phyloP scores from a whole-genome alignment of 2,329 filamentous ascomycete species.

The Torrubiella hemipterigena region DNA sequence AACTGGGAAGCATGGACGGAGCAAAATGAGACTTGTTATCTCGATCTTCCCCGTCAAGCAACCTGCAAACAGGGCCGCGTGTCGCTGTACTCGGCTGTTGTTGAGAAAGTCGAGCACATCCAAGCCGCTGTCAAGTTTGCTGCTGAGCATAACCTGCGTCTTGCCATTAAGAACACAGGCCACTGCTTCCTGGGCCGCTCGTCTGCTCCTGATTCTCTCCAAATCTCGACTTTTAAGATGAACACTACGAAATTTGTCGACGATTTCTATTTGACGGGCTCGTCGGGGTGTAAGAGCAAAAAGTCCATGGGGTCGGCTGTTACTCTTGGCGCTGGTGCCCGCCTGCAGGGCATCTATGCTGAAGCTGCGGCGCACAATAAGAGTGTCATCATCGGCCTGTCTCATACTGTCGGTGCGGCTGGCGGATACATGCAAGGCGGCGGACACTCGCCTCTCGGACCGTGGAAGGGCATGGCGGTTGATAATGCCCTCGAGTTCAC shows the following conservation, averaged over 20 bases:
- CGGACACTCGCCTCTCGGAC: slow-evolving; percentile 17
- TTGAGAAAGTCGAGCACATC: slow-evolving; percentile 17
- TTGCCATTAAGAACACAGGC: slow-evolving; percentile 22
- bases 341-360: slow-evolving; percentile 13
- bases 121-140: slow-evolving; percentile 24
- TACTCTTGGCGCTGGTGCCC: slow-evolving; percentile 16
- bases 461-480: slow-evolving; percentile 18
- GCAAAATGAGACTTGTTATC: slow-evolving; percentile 21
- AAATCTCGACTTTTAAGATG: slow-evolving; percentile 21
- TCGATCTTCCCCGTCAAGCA: slow-evolving; percentile 13
- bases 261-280: slow-evolving; percentile 9
- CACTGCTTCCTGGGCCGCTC: slow-evolving; percentile 22
- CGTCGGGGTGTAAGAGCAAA: slow-evolving; percentile 2
- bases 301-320: slow-evolving; percentile 12
- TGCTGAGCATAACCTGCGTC: slow-evolving; percentile 16
- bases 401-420: slow-evolving; percentile 15
- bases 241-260: slow-evolving; percentile 14
- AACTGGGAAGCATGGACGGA: slow-evolving; percentile 27
- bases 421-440: slow-evolving; percentile 21
- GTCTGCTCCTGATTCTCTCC: slow-evolving; percentile 17
- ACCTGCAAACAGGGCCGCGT: slow-evolving; percentile 22
- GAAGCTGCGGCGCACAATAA: slow-evolving; percentile 10
- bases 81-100: slow-evolving; percentile 22
- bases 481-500: slow-evolving; percentile 23
- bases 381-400: slow-evolving; percentile 15